phyloP scores from a whole-genome alignment of 176 grass and related monocot species.

The Elymus sibiricus region DNA sequence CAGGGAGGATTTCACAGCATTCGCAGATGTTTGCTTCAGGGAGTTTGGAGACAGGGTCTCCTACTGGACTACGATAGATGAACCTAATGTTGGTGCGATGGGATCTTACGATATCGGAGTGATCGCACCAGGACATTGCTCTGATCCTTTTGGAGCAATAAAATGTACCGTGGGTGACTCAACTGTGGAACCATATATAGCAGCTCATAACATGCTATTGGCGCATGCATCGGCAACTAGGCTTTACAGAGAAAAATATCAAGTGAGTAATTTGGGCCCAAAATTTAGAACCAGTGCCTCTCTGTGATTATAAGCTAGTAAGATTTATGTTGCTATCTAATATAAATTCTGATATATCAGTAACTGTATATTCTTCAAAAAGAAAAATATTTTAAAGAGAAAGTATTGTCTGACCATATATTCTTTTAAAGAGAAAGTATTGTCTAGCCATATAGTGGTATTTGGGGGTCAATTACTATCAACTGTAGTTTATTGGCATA shows the following conservation, averaged over 20 bases:
- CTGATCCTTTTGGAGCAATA: constrained; percentile 45
- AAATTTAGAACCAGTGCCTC: neutral
- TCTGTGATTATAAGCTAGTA: neutral
- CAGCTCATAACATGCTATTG: constrained; percentile 47
- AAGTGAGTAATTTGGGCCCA: constrained; percentile 21
- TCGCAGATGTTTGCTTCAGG: constrained; percentile 49
- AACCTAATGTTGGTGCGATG: neutral
- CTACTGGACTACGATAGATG: constrained; percentile 38
- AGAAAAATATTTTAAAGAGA: neutral
- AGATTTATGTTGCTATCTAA: neutral
- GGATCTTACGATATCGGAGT: constrained; percentile 25
- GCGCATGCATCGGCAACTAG: constrained; percentile 39
- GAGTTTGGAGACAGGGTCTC: constrained; percentile 49
- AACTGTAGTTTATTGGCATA: neutral
- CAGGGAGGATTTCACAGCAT: constrained; percentile 55
- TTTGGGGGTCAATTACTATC: neutral
- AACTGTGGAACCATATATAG: constrained; percentile 55
- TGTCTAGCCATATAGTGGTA: neutral
- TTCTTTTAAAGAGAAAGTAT: too few species aligned
- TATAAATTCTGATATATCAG: neutral
- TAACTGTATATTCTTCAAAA: neutral
- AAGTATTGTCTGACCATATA: neutral
- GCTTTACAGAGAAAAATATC: constrained; percentile 46
- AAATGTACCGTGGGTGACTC: constrained; percentile 52
- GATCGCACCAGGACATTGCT: constrained; percentile 45